Evolutionary conservation across 2,329 filamentous ascomycete genomes (phyloP), one percentile per base, ranked within the genome.

Genomic region (Geosmithia flava): DNA sequence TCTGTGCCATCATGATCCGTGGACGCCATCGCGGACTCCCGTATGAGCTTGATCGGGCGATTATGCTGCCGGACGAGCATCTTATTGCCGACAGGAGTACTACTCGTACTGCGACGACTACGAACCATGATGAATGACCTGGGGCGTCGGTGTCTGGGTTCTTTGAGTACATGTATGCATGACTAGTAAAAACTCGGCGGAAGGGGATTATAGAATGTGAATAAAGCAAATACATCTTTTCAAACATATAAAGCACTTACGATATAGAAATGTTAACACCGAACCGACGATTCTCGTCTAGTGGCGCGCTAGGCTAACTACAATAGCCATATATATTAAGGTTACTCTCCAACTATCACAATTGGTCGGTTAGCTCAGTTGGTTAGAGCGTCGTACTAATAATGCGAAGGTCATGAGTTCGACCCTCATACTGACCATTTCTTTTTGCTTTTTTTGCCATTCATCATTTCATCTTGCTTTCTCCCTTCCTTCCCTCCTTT

Each of bases 1-100:
- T 67, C n/a, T 65, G 62, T 45, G 56, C 56, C 37, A 63, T 64
- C 58, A 67, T 67, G 64, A 56, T 66, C 20, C 58, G 64, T 16
- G 64, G 64, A 2, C 59, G 64, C 1, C 64, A 67, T 42, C 58
- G 64, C 1, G 60, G 60, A 1, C 53, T 67, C 10, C 62, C 62
- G 0, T 63, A 65, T 41, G 48, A 55, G 1, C 54, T 67, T 3
- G 63, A 66, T 46, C 58, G 60, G 2, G 63, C 63, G 16, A 62
- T 66, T 29, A 57, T 61, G 43, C 49, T 66, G 7, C 61, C 48
- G n/a, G 47, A 50, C 17, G 46, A 48, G 33, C 41, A 48, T 10
- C 40, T 42, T 11, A 20, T 42, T 42, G 40, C 33, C 10, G 33
- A 37, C 33, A 16, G 15, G 15, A 7, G 6, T 6, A 16, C 33